These are phyloP conservation scores for Tuctoria greenei DNA, from an alignment of 176 grass and related monocot genomes.

Conservation along the genomic window DNA sequence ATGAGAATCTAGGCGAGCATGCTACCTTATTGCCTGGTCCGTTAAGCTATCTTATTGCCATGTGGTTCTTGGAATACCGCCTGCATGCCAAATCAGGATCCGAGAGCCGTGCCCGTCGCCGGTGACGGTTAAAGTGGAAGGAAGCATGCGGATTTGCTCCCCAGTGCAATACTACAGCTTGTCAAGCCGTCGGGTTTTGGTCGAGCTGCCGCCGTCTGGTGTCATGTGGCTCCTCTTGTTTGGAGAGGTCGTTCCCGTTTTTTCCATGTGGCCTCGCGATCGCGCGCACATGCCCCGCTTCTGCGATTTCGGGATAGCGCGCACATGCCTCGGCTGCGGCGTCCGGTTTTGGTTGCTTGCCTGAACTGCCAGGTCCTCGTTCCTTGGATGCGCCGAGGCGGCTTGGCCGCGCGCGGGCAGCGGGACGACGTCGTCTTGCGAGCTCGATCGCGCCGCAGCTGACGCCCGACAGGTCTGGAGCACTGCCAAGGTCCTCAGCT, in stretches of 20 bases:
- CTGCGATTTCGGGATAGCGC: not conserved
- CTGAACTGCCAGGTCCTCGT: too few relatives aligned
- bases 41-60: not conserved
- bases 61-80: slow-evolving; percentile 7
- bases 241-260: not conserved
- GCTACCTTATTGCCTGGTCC: slow-evolving; percentile 4
- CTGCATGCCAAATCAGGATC: slow-evolving; percentile 12
- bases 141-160: not conserved
- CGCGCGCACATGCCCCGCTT: slow-evolving; percentile 8
- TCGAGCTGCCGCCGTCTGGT: too few relatives aligned
- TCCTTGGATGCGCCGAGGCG: too few relatives aligned
- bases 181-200: too few relatives aligned
- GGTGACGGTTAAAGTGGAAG: not conserved
- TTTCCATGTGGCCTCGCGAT: slow-evolving; percentile 8
- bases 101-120: not conserved
- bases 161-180: too few relatives aligned
- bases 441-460: too few relatives aligned
- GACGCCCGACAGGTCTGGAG: too few relatives aligned
- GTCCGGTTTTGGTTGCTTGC: not conserved
- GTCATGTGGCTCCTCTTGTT: not conserved
- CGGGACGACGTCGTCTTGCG: too few relatives aligned
- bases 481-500: not conserved
- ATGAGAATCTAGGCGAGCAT: slow-evolving; percentile 30
- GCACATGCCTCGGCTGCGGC: not conserved
- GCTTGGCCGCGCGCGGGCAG: too few relatives aligned